These are phyloP conservation scores for Brettanomyces anomalus DNA, from an alignment of 805 yeast genomes.

Conservation along the genomic window DNA sequence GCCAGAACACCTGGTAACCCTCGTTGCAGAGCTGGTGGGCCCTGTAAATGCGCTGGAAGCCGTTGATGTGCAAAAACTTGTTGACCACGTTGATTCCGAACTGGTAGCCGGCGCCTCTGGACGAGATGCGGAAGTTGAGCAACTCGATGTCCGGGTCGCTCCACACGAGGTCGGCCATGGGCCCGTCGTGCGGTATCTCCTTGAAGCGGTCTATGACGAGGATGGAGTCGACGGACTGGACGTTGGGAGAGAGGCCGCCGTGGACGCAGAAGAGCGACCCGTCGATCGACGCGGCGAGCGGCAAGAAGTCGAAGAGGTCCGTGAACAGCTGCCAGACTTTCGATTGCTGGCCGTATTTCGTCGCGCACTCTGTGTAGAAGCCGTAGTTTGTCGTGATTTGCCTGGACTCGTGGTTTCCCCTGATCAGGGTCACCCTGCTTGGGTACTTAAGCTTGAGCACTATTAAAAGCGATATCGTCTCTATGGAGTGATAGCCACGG, in stretches of 20 bases:
- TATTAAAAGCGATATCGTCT: conserved; percentile 77
- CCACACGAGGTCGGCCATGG: conserved; percentile 99
- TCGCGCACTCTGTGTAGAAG: conserved; percentile 86
- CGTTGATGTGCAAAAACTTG: conserved; percentile 71
- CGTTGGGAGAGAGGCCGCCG: conserved; percentile 93
- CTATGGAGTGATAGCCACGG: conserved; percentile 88
- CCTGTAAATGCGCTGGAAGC: conserved; percentile 71
- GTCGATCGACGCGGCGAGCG: conserved; percentile 84
- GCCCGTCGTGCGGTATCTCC: conserved; percentile 98
- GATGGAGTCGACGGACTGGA: conserved; percentile 89
- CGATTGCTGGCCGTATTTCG: conserved; percentile 69
- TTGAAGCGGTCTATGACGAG: conserved; percentile 81
- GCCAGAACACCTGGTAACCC: conserved; percentile 88
- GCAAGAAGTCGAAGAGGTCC: conserved; percentile 85
- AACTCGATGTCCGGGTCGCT: conserved; percentile 88
- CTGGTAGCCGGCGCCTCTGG: conserved; percentile 97
- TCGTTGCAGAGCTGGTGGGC: conserved; percentile 97
- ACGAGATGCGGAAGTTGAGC: conserved; percentile 75
- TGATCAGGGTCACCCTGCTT: conserved; percentile 62
- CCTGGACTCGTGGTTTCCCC: conserved; percentile 96
- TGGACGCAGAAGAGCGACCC: conserved; percentile 89
- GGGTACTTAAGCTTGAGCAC: conserved; percentile 87
- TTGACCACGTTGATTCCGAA: conserved; percentile 89
- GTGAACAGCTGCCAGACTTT: conserved; percentile 86
- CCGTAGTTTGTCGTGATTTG: conserved; percentile 98